Evolutionary conservation across 208 protist genomes (phyloP), one percentile per base, ranked within the genome.

Genomic region (Leishmania turanica): DNA sequence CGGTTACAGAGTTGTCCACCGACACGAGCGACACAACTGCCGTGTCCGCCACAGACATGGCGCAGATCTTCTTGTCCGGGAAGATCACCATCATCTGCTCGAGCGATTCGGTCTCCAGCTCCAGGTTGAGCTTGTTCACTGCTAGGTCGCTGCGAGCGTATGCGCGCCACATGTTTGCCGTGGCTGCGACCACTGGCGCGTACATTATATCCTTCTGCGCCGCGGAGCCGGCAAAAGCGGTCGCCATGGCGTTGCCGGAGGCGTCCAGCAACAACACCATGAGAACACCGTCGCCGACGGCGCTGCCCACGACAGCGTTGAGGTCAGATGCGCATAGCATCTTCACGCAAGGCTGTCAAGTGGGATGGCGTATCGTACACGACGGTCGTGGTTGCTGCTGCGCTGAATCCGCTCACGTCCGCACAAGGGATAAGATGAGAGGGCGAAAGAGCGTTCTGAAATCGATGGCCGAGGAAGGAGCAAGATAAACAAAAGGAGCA

Each of bases 291-390:
- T 91, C 85, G n/a, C 84, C 90, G 11, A 96, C 80, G 71, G 84
- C 88, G 45, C 69, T 73, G 21, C 65, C 45, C 45, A 97, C 75
- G 19, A 88, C 85, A 9, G 69, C 79, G 78, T 93, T 95, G 40
- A 97, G 79, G 73, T 86, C 85, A 31, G 87, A 80, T 5, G 92
- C 88, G 84, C 96, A 88, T 21, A 97, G 86, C 94, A 97, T 97
- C 17, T 73, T 73, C 11, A 73, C 27, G 27, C 3, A 19, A 73
- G 31, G 11, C 45, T 19, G 19, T 73, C 45, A 31, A 73, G 24
- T 21, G 47, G n/a, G 24, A 21, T 19, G 1, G 27, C 45, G 69
- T 73, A 15, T 47, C 11, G 37, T 31, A 71, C 66, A 47, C 31
- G 40, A n/a, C 19, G 11, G 31, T 49, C 8, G 24, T 15, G 15